Base-by-base conservation (phyloP, 306 rosid genomes). In the Castanea crenata region DNA sequence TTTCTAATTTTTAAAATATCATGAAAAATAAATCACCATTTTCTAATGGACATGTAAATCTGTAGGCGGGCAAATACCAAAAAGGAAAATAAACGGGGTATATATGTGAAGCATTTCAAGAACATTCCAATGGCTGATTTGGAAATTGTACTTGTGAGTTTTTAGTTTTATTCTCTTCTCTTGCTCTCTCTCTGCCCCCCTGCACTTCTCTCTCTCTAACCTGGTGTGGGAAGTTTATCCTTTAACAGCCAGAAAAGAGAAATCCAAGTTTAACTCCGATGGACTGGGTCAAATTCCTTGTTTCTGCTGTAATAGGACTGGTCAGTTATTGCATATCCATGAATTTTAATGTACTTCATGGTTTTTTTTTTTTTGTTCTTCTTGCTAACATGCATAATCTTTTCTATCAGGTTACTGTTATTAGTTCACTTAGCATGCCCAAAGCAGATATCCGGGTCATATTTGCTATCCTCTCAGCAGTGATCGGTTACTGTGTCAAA, bases 241-340 rank as follows among this genome's bases (percentile, higher is more conserved):
- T 25, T 71, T 79, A 79, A 73, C 94, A 95, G 99, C 99, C 99
- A 18, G 99, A 93, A 79, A 95, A 93, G 94, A 90, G 88, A 91
- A 95, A 83, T 83, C 98, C 99, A 25, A 97, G 98, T 84, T 89
- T 93, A 83, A 95, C 97, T 83, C 99, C 99, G 79, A 95, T 90
- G 98, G 99, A 95, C 83, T 95, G 99, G 99, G 96, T 91, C 83
- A 93, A 83, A 73, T 93, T 95, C 88, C 86, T 95, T 76, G 89
- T 76, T 68, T 93, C 99, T 80, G 97, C 98, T 74, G 55, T 89
- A 58, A 96, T 95, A 83, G 99, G 99, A 54, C 86, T 95, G 96
- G 98, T 93, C 52, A 84, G 99, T 84, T 49, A 49, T 49, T 49
- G 54, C 54, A 12, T 49, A 49, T 49, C 54, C 54, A 49, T 49